Evolutionary conservation across 129 eudicot species (phyloP).

Genomic region (Rutidosis leptorrhynchoides): DNA sequence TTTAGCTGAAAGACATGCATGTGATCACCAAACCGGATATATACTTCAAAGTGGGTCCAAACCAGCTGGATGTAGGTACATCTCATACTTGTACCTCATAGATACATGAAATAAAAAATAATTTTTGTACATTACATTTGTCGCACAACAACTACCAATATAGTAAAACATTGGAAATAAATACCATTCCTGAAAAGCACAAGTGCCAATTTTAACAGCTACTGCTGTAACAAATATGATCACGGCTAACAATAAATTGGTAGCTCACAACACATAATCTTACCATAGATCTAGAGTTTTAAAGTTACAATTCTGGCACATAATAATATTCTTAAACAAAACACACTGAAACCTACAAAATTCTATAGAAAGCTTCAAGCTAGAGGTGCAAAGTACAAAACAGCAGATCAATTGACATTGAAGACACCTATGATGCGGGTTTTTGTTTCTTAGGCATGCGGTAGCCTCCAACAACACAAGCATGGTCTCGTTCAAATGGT

Average conservation of each 20-base stretch:
- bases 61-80: conserved; percentile 3
- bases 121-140: not conserved
- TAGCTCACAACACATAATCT: not conserved
- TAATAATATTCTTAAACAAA: not conserved
- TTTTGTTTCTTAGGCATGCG: conserved; percentile 73
- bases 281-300: not conserved
- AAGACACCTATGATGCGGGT: conserved; percentile 34
- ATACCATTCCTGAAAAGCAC: not conserved
- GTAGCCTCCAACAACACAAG: conserved; percentile 76
- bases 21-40: not conserved
- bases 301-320: not conserved
- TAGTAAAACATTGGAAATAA: not conserved
- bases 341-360: not conserved
- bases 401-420: not conserved
- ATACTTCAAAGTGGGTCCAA: not conserved
- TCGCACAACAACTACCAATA: not conserved
- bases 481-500: conserved; percentile 83
- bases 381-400: not conserved
- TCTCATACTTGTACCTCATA: not conserved
- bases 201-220: not conserved
- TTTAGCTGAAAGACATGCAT: not conserved
- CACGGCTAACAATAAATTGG: not conserved
- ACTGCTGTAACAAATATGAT: not conserved
- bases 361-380: not conserved
- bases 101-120: not conserved